These are phyloP conservation scores for Aspergillus sp. DNA, from an alignment of 2,329 filamentous ascomycete species.

Conservation along the genomic window DNA sequence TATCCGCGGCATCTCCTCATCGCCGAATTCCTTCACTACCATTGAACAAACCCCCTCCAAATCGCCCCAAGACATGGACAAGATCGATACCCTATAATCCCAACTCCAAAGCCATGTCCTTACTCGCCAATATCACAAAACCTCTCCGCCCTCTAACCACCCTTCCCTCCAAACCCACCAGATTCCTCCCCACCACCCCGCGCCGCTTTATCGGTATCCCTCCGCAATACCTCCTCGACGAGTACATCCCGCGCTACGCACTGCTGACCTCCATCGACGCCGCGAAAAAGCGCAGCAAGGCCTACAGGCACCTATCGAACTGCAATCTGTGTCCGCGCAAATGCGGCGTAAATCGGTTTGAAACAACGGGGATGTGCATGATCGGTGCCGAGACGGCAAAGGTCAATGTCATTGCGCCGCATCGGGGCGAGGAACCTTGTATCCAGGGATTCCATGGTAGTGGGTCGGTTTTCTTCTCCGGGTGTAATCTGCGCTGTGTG, in stretches of 20 bases:
- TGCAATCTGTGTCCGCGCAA: conserved; percentile 79
- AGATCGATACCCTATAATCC: background rate
- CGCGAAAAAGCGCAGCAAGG: conserved; percentile 69
- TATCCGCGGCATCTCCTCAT: background rate
- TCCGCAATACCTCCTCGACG: conserved; percentile 68
- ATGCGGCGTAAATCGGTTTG: conserved; percentile 78
- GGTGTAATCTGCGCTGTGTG: conserved; percentile 72
- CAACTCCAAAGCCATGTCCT: background rate
- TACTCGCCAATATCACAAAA: background rate
- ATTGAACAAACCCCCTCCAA: background rate
- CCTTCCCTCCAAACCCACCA: background rate
- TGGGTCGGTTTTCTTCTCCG: conserved; percentile 78
- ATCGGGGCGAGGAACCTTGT: conserved; percentile 83
- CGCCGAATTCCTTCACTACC: background rate
- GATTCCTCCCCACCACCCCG: conserved; percentile 8
- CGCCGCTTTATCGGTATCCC: conserved; percentile 51
- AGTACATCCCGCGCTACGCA: conserved; percentile 73
- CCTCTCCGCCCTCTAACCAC: background rate
- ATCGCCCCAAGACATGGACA: background rate
- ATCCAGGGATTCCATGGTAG: conserved; percentile 80
- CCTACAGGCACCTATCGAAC: conserved; percentile 72
- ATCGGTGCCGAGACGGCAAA: conserved; percentile 72
- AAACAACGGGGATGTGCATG: conserved; percentile 74
- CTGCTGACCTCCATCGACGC: conserved; percentile 67
- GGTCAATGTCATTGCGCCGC: conserved; percentile 81